Percentiles rank a stretch among this genome's conserved stretches.
These are phyloP conservation scores for Chloris gayana DNA, from an alignment of 176 grass and related monocot genomes.

Conservation along the genomic window DNA sequence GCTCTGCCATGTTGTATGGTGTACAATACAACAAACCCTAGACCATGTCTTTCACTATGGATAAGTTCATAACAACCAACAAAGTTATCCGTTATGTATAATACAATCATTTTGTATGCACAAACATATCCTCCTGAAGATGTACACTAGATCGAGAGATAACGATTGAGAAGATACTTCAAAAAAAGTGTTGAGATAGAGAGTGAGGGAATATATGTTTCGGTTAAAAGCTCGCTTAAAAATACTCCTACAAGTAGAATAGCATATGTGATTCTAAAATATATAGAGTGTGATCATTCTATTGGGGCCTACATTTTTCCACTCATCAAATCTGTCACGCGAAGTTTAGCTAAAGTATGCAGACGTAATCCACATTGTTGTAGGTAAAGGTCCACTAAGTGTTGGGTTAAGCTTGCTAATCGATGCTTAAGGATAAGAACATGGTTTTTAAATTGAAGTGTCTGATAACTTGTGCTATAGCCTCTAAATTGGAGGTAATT, in stretches of 20 bases:
- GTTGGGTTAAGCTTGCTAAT: conserved; percentile 41
- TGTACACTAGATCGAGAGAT: neutral
- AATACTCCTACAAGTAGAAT: conserved; percentile 20
- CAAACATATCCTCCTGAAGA: neutral
- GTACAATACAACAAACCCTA: conserved; percentile 27
- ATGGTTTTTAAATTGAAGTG: conserved; percentile 11
- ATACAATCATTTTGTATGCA: neutral
- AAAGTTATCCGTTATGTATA: neutral
- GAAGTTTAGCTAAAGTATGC: conserved; percentile 40
- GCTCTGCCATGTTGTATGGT: neutral
- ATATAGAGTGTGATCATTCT: conserved; percentile 3
- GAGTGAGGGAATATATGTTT: conserved; percentile 50
- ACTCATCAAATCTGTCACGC: conserved; percentile 30
- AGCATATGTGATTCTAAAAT: conserved; percentile 38
- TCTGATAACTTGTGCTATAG: conserved; percentile 12
- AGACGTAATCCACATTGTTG: conserved; percentile 50
- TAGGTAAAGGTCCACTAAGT: conserved; percentile 53
- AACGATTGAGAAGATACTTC: conserved; percentile 10
- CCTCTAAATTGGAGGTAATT: neutral
- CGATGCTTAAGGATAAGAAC: conserved; percentile 48
- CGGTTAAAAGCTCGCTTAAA: conserved; percentile 37
- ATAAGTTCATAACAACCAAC: conserved; percentile 42
- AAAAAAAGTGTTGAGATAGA: conserved; percentile 25
- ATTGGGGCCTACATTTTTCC: conserved; percentile 30
- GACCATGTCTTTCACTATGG: neutral